Conservation (phyloP, 352 stramenopile genomes). For the Sclerospora graminicola region DNA sequence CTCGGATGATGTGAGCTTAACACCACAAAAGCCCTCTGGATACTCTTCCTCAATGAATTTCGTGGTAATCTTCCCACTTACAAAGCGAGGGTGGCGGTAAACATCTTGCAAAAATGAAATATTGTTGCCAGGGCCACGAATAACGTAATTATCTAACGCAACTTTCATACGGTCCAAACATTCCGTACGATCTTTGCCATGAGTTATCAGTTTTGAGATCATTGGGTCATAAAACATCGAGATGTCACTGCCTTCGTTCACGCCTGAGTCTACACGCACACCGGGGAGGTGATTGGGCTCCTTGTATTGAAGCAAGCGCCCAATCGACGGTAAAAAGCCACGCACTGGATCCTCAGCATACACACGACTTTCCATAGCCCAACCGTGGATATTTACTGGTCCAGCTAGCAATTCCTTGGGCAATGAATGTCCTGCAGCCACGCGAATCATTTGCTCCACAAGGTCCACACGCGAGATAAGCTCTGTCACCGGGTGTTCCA, state of each 20-base stretch:
- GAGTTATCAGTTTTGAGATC: slow-evolving; percentile 93
- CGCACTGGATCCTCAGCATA: slow-evolving; percentile 95
- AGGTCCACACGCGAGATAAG: slow-evolving; percentile 90
- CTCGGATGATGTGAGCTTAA: slow-evolving; percentile 50
- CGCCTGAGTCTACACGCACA: slow-evolving; percentile 88
- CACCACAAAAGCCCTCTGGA: slow-evolving; percentile 88
- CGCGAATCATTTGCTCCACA: slow-evolving; percentile 93
- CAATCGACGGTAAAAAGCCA: slow-evolving; percentile 92
- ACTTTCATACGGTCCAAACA: slow-evolving; percentile 79
- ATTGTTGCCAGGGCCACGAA: slow-evolving; percentile 92
- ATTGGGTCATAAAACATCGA: slow-evolving; percentile 95
- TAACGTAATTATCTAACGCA: slow-evolving; percentile 92
- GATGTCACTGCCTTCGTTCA: slow-evolving; percentile 88
- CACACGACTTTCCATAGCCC: slow-evolving; percentile 90
- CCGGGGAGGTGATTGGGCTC: slow-evolving; percentile 71
- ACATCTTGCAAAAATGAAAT: slow-evolving; percentile 91
- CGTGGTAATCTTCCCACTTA: slow-evolving; percentile 91
- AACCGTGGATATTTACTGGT: slow-evolving; percentile 49
- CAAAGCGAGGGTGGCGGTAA: slow-evolving; percentile 85
- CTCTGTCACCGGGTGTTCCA: slow-evolving; percentile 96
- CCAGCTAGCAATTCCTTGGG: slow-evolving; percentile 70
- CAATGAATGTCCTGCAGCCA: slow-evolving; percentile 87
- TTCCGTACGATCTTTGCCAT: slow-evolving; percentile 64
- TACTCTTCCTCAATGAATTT: slow-evolving; percentile 96
- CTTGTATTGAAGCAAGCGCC: slow-evolving; percentile 88